Evolutionary conservation across 768 basidiomycete species (phyloP).

Genomic region (Termitomyces sp.): DNA sequence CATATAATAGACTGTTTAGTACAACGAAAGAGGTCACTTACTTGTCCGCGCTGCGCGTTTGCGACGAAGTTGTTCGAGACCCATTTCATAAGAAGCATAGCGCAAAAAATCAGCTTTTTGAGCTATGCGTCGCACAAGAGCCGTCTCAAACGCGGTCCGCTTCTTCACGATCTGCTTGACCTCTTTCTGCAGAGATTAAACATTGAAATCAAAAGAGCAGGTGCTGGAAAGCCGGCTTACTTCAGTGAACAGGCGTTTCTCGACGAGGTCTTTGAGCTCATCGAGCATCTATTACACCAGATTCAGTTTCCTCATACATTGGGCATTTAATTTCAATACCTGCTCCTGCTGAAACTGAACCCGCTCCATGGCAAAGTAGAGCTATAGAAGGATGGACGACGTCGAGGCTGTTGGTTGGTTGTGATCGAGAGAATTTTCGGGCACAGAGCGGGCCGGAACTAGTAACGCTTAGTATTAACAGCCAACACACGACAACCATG

Average conservation of each 20-base stretch:
- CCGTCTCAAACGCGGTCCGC: slow-evolving; percentile 77
- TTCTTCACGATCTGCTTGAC: slow-evolving; percentile 81
- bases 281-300: slow-evolving; percentile 70
- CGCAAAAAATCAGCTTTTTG: slow-evolving; percentile 86
- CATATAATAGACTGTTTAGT: not conserved
- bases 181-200: slow-evolving; percentile 49
- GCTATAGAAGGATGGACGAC: not conserved
- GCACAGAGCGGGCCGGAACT: slow-evolving; percentile 11
- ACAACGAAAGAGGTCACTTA: slow-evolving; percentile 25
- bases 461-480: slow-evolving; percentile 3
- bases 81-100: slow-evolving; percentile 91
- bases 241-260: slow-evolving; percentile 79
- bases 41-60: slow-evolving; percentile 72
- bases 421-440: slow-evolving; percentile 7
- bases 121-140: slow-evolving; percentile 76
- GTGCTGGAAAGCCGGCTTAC: slow-evolving; percentile 32
- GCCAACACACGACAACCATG: slow-evolving; percentile 31
- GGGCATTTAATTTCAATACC: slow-evolving; percentile 25
- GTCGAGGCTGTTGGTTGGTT: not conserved
- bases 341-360: slow-evolving; percentile 94
- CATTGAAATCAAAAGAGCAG: slow-evolving; percentile 1
- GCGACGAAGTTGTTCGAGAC: slow-evolving; percentile 71
- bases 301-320: slow-evolving; percentile 5
- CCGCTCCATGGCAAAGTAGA: slow-evolving; percentile 65
- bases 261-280: slow-evolving; percentile 88